phyloP scores from a whole-genome alignment of 345 rosid species.

The Ailanthus altissimus region DNA sequence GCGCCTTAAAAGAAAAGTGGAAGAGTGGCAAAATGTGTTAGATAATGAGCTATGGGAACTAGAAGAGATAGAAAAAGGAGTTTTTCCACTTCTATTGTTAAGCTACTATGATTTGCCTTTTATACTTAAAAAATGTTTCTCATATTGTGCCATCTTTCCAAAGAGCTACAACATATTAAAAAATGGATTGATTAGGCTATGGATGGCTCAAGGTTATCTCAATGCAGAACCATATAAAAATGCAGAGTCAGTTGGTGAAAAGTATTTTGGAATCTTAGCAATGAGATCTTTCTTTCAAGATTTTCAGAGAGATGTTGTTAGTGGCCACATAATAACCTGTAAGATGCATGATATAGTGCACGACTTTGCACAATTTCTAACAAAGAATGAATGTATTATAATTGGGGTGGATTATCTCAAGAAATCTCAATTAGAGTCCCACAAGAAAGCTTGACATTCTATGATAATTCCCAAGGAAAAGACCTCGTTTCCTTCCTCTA shows the following conservation, averaged over 20 bases:
- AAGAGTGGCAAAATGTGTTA: no score
- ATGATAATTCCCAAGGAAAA: neutral
- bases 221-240: neutral
- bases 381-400: no score
- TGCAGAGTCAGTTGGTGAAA: conserved; percentile 9
- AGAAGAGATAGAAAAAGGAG: no score
- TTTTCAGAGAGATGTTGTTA: neutral
- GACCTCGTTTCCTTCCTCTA: neutral
- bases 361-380: neutral
- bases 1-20: neutral
- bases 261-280: neutral
- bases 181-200: no score
- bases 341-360: conserved; percentile 16
- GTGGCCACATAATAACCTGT: neutral
- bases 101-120: no score
- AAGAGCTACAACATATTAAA: no score
- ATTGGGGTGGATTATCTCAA: neutral
- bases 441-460: neutral
- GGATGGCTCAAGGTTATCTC: neutral
- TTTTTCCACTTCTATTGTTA: no score
- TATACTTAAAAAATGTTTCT: no score
- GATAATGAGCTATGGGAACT: no score
- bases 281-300: neutral
- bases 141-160: no score
- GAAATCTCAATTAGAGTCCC: neutral